Conservation (phyloP, 495 filamentous ascomycete species). For the Aspergillus sparsus region DNA sequence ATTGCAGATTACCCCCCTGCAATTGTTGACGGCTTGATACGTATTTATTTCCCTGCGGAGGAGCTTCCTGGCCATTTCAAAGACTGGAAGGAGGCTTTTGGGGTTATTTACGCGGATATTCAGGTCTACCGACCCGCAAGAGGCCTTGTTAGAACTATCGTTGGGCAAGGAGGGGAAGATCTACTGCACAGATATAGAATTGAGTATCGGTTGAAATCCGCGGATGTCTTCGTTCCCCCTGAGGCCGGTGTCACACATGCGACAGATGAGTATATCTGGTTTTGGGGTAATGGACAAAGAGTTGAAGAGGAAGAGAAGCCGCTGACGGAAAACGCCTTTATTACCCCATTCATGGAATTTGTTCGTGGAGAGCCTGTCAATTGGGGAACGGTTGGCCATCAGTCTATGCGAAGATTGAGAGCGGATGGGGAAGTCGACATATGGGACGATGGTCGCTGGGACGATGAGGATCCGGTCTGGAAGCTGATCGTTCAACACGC, state of each 20-base stretch:
- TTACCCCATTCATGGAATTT: background rate
- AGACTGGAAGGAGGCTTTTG: background rate
- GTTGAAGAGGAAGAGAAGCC: background rate
- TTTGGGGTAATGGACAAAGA: background rate
- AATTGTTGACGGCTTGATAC: too few species aligned
- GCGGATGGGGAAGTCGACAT: background rate
- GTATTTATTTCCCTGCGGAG: too few species aligned
- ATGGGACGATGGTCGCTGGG: background rate
- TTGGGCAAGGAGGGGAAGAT: background rate
- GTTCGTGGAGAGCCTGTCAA: background rate
- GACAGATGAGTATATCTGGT: background rate
- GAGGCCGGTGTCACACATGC: background rate
- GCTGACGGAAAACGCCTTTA: background rate
- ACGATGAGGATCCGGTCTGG: background rate
- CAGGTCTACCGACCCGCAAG: background rate
- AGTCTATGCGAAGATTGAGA: background rate
- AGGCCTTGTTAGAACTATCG: background rate
- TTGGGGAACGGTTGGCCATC: background rate
- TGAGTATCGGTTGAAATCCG: background rate
- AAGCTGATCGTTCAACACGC: constrained; percentile 13
- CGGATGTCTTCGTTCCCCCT: background rate
- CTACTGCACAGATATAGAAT: background rate
- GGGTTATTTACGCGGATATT: background rate
- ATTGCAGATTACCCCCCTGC: too few species aligned
- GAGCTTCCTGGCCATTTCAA: too few species aligned